A percentile compares a stretch with the other conserved stretches of the same genome.
Evolutionary conservation across 2,329 filamentous ascomycete genomes (phyloP).

Genomic region (Hymenoscyphus occultus): DNA sequence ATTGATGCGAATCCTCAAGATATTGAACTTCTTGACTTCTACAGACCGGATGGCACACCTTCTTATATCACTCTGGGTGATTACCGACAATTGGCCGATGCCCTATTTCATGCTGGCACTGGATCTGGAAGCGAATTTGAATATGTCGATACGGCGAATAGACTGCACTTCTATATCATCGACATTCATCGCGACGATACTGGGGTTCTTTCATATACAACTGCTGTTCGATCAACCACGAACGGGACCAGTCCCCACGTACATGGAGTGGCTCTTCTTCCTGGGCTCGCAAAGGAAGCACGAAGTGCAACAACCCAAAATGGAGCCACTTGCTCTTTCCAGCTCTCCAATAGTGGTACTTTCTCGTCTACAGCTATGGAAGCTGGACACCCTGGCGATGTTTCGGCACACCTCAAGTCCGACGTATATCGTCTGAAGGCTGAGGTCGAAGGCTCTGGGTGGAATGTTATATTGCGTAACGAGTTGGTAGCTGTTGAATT

Average conservation of each 20-base stretch:
- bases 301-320: background rate
- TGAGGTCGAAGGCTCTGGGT: slow-evolving; percentile 13
- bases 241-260: slow-evolving; percentile 9
- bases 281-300: background rate
- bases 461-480: slow-evolving; percentile 21
- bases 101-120: slow-evolving; percentile 20
- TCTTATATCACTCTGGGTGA: slow-evolving; percentile 18
- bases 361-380: background rate
- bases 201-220: slow-evolving; percentile 18
- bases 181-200: slow-evolving; percentile 10
- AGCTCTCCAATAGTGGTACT: slow-evolving; percentile 15
- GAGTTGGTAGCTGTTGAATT: slow-evolving; percentile 14
- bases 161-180: slow-evolving; percentile 20
- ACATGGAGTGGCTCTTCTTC: slow-evolving; percentile 11
- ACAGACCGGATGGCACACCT: slow-evolving; percentile 18
- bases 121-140: slow-evolving; percentile 20
- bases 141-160: slow-evolving; percentile 17
- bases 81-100: slow-evolving; percentile 19
- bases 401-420: slow-evolving; percentile 13
- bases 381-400: slow-evolving; percentile 13
- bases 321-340: slow-evolving; percentile 17
- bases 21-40: slow-evolving; percentile 19
- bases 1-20: slow-evolving; percentile 23
- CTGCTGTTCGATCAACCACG: slow-evolving; percentile 13
- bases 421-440: slow-evolving; percentile 18